Evolutionary conservation across 306 rosid genomes (phyloP), one percentile per base, ranked within the genome.

Genomic region (Ormosia emarginata): DNA sequence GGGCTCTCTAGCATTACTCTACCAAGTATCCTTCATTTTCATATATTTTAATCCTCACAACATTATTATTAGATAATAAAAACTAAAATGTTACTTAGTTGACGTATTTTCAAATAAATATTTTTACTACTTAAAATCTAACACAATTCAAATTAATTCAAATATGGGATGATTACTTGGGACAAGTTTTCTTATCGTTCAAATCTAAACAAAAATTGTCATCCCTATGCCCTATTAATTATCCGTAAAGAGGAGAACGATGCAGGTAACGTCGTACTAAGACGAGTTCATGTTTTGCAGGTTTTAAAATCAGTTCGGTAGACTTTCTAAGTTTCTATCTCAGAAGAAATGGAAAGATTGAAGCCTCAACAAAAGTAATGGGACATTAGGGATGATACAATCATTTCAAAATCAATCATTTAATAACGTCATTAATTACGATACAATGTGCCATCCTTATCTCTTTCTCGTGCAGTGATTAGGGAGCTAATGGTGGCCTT

Each of bases 281-380:
- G 18, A 11, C 47, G 39, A 39, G 30, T 36, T 36, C 14, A 49
- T 15, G 12, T 18, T 76, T 66, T 29, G 33, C 5, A 74, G 8
- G 52, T 63, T 75, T 70, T 78, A 63, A 14, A 4, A 65, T 80
- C 78, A 17, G 52, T 78, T 58, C 4, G 79, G 74, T 79, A 1
- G 40, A 55, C 37, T 53, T 49, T 75, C 87, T 63, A 46, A 55
- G 32, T 53, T 49, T 75, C 87, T 63, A 46, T 32, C 63, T 77
- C 69, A 59, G 3, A 65, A 8, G 57, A 47, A 71, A 71, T 69
- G 71, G 15, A 78, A 69, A 68, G 29, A 32, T 15, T 43, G 52
- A 67, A n/a, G 8, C 49, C 68, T 67, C 24, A 13, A n/a, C 68
- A 67, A 41, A 79, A 41, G 37, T 41, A 40, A 41, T 3, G 58